Percentiles rank a stretch among this genome's conserved stretches.
These are phyloP conservation scores for Colletotrichum lindemuthianum DNA, from an alignment of 2,329 filamentous ascomycete species.

Conservation along the genomic window DNA sequence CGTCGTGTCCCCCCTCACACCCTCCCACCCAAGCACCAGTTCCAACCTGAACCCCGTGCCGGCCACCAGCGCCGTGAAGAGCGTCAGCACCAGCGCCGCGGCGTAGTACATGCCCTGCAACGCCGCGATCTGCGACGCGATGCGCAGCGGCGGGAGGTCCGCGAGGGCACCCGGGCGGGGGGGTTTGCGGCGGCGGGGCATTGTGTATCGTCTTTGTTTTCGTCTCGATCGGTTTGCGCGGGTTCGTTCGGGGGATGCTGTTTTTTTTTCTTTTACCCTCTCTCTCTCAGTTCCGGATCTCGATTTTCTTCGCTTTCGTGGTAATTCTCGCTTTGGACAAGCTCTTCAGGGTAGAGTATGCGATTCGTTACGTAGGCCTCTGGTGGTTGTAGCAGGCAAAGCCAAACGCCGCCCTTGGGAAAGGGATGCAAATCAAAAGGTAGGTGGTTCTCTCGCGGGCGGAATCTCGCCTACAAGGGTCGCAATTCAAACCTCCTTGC, in stretches of 20 bases:
- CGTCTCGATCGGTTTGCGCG: background rate
- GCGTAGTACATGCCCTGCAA: slow-evolving; percentile 67
- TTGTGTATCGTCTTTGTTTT: slow-evolving; percentile 39
- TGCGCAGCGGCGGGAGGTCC: slow-evolving; percentile 69
- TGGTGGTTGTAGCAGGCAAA: too few species aligned
- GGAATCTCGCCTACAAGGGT: too few species aligned
- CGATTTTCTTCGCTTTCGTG: too few species aligned
- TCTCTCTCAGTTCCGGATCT: too few species aligned
- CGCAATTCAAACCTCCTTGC: too few species aligned
- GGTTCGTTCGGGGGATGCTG: background rate
- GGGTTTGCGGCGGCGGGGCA: slow-evolving; percentile 67
- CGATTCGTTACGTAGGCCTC: too few species aligned
- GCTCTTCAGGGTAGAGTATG: too few species aligned
- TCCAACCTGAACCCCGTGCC: slow-evolving; percentile 63
- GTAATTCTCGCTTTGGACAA: too few species aligned
- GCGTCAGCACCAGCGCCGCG: slow-evolving; percentile 60
- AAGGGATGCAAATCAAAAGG: background rate
- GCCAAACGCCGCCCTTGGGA: background rate
- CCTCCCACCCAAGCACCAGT: slow-evolving; percentile 67
- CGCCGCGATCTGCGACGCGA: slow-evolving; percentile 67
- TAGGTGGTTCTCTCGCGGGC: too few species aligned
- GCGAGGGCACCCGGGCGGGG: slow-evolving; percentile 68
- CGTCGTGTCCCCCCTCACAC: slow-evolving; percentile 69
- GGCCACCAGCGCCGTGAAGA: slow-evolving; percentile 69
- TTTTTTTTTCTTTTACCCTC: too few species aligned